A percentile compares a stretch with the other conserved stretches of the same genome.
phyloP scores from a whole-genome alignment of 371 early-diverging fungal species.

The Conidiobolus incongruus region DNA sequence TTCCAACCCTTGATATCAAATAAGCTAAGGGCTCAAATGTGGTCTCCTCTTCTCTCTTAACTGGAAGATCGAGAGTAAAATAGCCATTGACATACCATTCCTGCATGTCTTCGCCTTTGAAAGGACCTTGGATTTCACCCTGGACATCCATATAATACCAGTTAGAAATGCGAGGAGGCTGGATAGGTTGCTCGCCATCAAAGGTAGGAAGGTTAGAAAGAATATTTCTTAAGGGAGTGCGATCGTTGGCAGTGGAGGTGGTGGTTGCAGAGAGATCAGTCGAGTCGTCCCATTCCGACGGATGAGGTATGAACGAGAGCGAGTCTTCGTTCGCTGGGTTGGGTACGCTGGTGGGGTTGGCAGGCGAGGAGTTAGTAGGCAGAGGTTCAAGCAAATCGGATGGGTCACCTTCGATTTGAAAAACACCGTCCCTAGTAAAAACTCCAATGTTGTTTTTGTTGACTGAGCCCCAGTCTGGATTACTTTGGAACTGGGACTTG shows the following conservation, averaged over 20 bases:
- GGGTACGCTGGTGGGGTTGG: neutral
- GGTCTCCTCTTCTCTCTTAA: constrained; percentile 42
- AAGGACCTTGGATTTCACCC: constrained; percentile 38
- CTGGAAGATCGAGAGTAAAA: constrained; percentile 39
- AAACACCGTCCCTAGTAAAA: constrained; percentile 27
- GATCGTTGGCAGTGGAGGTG: neutral
- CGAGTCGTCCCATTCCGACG: neutral
- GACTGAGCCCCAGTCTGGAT: constrained; percentile 10
- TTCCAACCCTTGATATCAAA: constrained; percentile 29
- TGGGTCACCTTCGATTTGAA: constrained; percentile 15
- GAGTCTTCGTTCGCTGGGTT: neutral
- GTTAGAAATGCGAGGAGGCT: constrained; percentile 7
- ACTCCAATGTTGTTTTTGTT: constrained; percentile 12
- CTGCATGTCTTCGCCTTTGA: constrained; percentile 58
- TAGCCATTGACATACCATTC: constrained; percentile 71
- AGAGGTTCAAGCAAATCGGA: no score
- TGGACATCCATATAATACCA: constrained; percentile 24
- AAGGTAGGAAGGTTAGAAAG: neutral
- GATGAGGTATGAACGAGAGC: neutral
- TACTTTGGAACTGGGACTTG: neutral
- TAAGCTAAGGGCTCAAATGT: constrained; percentile 39
- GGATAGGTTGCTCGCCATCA: neutral
- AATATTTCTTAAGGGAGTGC: neutral
- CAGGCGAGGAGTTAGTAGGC: neutral
- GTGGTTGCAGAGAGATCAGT: neutral